These are phyloP conservation scores for Fusarium sp. DNA, from an alignment of 2,329 filamentous ascomycete genomes.

Conservation along the genomic window DNA sequence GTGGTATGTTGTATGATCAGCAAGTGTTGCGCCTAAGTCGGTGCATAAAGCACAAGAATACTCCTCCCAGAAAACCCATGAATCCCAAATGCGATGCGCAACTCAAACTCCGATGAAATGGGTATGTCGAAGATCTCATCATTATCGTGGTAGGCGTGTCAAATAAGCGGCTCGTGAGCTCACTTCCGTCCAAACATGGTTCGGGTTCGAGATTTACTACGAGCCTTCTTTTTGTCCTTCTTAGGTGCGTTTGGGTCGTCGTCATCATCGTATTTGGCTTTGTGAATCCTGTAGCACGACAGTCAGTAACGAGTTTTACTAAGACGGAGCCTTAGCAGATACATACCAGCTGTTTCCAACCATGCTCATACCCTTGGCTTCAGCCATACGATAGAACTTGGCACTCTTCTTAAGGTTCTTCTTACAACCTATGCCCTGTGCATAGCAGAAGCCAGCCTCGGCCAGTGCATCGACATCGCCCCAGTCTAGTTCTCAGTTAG, in stretches of 20 bases:
- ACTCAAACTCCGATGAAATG: constrained; percentile 48
- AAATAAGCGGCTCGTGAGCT: constrained; percentile 10
- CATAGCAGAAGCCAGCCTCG: constrained; percentile 96
- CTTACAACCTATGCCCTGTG: constrained; percentile 90
- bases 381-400: constrained; percentile 86
- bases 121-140: constrained; percentile 45
- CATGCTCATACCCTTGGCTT: constrained; percentile 95
- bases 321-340: not conserved
- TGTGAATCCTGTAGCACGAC: constrained; percentile 78
- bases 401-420: constrained; percentile 96
- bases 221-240: constrained; percentile 67
- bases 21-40: constrained; percentile 12
- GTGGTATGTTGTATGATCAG: not conserved
- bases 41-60: constrained; percentile 26
- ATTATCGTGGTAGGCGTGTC: constrained; percentile 43
- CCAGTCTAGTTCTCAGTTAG: constrained; percentile 67
- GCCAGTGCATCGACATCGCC: constrained; percentile 93
- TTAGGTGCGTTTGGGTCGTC: constrained; percentile 57
- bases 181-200: constrained; percentile 70
- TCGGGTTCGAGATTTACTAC: constrained; percentile 78
- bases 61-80: constrained; percentile 25
- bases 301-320: constrained; percentile 2
- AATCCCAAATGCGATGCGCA: constrained; percentile 36
- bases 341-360: constrained; percentile 96
- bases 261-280: constrained; percentile 87